Evolutionary conservation across 73 alveolate species (phyloP), one percentile per base, ranked within the genome.

Genomic region (Paramecium pentaurelia): DNA sequence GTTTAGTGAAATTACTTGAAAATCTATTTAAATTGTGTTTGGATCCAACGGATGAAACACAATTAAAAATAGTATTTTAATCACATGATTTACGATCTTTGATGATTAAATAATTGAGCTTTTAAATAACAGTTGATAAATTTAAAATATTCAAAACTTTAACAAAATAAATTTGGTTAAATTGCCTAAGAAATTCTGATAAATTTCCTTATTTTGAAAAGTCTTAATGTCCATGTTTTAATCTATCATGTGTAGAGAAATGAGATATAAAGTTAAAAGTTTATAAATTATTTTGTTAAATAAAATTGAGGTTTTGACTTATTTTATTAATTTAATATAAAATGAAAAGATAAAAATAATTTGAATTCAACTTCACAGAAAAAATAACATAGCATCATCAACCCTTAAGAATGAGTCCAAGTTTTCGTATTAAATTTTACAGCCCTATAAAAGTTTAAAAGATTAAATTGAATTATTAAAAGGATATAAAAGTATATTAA

Each of bases 151-250:
- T 37, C 22, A 73, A 73, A 73, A 37, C 18, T 3, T 20, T 73
- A 22, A 37, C 87, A 37, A 73, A 73, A 73, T 73, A 32, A 18
- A 73, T 73, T 36, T 73, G 87, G 87, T 32, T 8, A 1, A 73
- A 40, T 38, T 73, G 87, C 10, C n/a, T 73, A 0, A 73, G 54
- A 25, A 73, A 34, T 12, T 37, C 58, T 73, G 60, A 38, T 5
- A 73, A 34, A 73, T 73, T 73, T 38, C 87, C 87, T 0, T 73
- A 73, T 73, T 73, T 73, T 73, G 87, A 73, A 73, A 73, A 73
- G 36, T 34, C 60, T 37, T 58, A 73, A 73, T 73, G 87, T 40
- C 60, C 60, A 37, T 34, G 27, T 16, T 73, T 73, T 44, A 9
- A 30, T n/a, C 4, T 6, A 73, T 10, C 28, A 14, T 73, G 12